phyloP scores from a whole-genome alignment of 1,284 basidiomycete species.

The Sanghuangporus baumii region DNA sequence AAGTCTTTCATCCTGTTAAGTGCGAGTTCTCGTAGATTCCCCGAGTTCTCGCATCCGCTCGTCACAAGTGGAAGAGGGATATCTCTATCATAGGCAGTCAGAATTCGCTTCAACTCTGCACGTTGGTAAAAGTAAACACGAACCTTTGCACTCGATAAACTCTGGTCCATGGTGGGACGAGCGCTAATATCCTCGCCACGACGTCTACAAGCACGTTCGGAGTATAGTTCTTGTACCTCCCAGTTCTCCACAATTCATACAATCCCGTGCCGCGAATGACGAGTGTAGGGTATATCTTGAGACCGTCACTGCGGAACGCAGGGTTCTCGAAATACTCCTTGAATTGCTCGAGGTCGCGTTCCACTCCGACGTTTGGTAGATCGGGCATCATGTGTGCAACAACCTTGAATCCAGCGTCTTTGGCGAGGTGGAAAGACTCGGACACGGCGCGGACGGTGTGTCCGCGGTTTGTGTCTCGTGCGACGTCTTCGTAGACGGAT shows the following conservation, averaged over 20 bases:
- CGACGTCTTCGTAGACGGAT: conserved; percentile 98
- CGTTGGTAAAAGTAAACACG: conserved; percentile 21
- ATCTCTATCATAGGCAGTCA: conserved; percentile 52
- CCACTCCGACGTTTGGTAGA: conserved; percentile 95
- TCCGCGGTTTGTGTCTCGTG: conserved; percentile 95
- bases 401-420: conserved; percentile 99
- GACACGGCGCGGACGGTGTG: conserved; percentile 98
- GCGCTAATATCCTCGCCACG: conserved; percentile 90
- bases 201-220: conserved; percentile 98
- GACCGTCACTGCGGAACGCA: conserved; percentile 92
- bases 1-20: conserved; percentile 99
- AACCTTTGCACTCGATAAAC: conserved; percentile 96
- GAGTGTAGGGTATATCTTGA: conserved; percentile 98
- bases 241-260: conserved; percentile 96
- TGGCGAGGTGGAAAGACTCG: conserved; percentile 97
- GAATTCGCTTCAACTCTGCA: conserved; percentile 12
- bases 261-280: conserved; percentile 97
- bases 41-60: conserved; percentile 96
- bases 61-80: conserved; percentile 94
- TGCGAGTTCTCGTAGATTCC: conserved; percentile 94
- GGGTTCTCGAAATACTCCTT: conserved; percentile 99
- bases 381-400: conserved; percentile 99
- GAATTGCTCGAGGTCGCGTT: conserved; percentile 98
- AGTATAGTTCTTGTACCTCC: conserved; percentile 98
- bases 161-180: conserved; percentile 98